Base-by-base conservation (phyloP, 2,329 filamentous ascomycete species). In the Rhynchosporium secalis region DNA sequence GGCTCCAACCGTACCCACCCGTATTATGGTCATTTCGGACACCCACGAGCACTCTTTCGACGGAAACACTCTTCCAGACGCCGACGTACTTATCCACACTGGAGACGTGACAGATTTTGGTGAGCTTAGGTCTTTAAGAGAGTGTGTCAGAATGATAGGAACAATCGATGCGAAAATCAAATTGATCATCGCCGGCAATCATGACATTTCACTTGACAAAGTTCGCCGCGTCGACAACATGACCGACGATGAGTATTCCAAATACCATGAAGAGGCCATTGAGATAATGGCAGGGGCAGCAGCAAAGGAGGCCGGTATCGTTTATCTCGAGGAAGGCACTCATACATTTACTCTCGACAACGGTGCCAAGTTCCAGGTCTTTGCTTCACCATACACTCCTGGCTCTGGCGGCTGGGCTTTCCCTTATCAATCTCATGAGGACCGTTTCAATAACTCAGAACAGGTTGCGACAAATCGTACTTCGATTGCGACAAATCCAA, bases 181-280 rank as follows among this genome's bases (percentile, higher is more conserved):
- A 67, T 75, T 87, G 28, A 79, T 86, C 20, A 86, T 87, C 63
- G 80, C 84, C 0, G 85, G 85, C 0, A 87, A 87, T 68, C 85
- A 87, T 72, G 84, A 86, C 68, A 76, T 85, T 49, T 81, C 78
- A 2, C 76, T 87, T 1, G 83, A 87, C 65, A 10, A 36, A 13
- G 54, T 33, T 12, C 58, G 33, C 2, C 28, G 55, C 4, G 62
- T 65, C 6, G 52, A 65, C 12, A 45, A 60, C n/a, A 46, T 58
- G 12, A 56, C 28, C n/a, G 47, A 48, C 7, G 57, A 61, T 3
- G 52, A 61, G 9, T 40, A 63, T 9, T 3, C 45, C 8, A 28
- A 48, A 26, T 47, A 57, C 4, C 56, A 68, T 48, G 57, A 62
- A 20, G 40, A 47, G 6, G 61, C 64, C 3, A 1, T 62, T 3